Evolutionary conservation across 2,329 filamentous ascomycete genomes (phyloP).

Genomic region (Hirsutella minnesotensis): DNA sequence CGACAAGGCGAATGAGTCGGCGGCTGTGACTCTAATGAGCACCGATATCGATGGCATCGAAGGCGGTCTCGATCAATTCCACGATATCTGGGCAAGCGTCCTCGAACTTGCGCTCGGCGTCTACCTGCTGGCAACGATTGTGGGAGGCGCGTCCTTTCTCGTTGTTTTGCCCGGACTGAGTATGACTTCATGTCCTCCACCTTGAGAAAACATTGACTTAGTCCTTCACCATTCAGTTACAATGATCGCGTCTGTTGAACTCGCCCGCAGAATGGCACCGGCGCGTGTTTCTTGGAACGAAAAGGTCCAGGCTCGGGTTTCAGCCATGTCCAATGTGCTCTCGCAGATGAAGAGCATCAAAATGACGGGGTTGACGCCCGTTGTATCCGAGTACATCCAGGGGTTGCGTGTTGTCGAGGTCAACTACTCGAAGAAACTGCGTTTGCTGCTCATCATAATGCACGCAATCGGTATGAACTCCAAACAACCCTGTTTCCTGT

Average conservation of each 20-base stretch:
- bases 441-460: constrained; percentile 2
- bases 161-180: constrained; percentile 47
- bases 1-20: constrained; percentile 16
- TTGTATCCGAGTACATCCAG: constrained; percentile 3
- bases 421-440: constrained; percentile 4
- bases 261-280: constrained; percentile 30
- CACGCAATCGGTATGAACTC: constrained; percentile 3
- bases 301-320: constrained; percentile 18
- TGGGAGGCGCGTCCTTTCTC: constrained; percentile 4
- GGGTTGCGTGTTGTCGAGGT: constrained; percentile 8
- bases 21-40: constrained; percentile 30
- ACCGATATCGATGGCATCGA: constrained; percentile 27
- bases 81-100: constrained; percentile 22
- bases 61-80: constrained; percentile 11
- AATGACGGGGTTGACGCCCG: constrained; percentile 18
- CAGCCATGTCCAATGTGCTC: constrained; percentile 16
- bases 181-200: too few species aligned
- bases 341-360: constrained; percentile 22
- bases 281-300: constrained; percentile 20
- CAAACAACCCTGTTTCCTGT: background rate
- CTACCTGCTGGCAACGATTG: constrained; percentile 4
- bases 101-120: constrained; percentile 10
- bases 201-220: constrained; percentile 11
- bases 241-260: constrained; percentile 9
- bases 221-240: background rate